A percentile compares a stretch with the other conserved stretches of the same genome.
These are phyloP conservation scores for Podila epigama DNA, from an alignment of 192 early-diverging fungal genomes.

Conservation along the genomic window DNA sequence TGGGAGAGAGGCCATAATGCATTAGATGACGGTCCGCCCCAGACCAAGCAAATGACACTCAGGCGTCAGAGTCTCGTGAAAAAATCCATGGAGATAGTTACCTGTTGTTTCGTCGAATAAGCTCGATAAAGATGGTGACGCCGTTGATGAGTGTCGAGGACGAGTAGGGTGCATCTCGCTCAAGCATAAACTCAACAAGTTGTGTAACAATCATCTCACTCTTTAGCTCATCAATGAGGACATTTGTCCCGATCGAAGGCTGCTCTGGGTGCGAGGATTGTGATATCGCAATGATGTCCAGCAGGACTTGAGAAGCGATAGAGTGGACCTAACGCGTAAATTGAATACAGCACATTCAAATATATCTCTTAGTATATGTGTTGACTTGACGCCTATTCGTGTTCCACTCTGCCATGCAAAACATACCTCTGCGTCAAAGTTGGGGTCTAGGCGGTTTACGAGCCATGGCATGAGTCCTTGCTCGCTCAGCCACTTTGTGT, in stretches of 20 bases:
- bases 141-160: conserved; percentile 93
- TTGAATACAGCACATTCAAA: neutral
- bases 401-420: neutral
- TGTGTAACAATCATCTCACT: conserved; percentile 81
- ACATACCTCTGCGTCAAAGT: conserved; percentile 77
- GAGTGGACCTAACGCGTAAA: conserved; percentile 66
- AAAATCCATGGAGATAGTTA: too few relatives aligned
- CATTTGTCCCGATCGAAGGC: conserved; percentile 71
- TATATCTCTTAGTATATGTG: neutral
- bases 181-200: conserved; percentile 90
- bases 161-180: conserved; percentile 73
- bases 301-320: conserved; percentile 79
- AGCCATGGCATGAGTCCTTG: conserved; percentile 80
- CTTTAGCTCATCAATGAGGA: conserved; percentile 69
- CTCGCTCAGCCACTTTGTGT: conserved; percentile 86
- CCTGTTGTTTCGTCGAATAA: conserved; percentile 97
- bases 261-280: conserved; percentile 72
- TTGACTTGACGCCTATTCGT: too few relatives aligned
- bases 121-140: conserved; percentile 96
- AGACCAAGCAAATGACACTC: too few relatives aligned
- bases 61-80: too few relatives aligned
- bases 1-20: too few relatives aligned
- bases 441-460: conserved; percentile 82
- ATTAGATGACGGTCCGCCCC: too few relatives aligned
- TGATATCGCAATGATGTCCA: conserved; percentile 85